phyloP scores from a whole-genome alignment of 2,329 filamentous ascomycete species.

The Trichoderma arundinaceum region DNA sequence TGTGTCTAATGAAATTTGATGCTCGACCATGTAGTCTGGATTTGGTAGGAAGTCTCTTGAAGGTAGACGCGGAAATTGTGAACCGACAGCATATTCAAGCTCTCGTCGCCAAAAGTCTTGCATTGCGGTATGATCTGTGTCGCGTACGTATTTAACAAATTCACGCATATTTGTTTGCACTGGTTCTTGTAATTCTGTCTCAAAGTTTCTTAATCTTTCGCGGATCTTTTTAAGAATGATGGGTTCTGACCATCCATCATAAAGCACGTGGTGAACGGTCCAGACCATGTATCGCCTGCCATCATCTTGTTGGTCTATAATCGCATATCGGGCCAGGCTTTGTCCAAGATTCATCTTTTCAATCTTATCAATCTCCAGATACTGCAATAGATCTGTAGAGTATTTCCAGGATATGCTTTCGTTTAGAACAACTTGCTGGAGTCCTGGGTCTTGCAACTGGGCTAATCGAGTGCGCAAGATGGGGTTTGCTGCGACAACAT shows the following conservation, averaged over 20 bases:
- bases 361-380: not conserved
- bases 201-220: slow-evolving; percentile 32
- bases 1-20: not conserved
- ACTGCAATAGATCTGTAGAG: not conserved
- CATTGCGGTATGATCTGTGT: slow-evolving; percentile 35
- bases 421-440: slow-evolving; percentile 33
- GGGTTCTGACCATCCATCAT: slow-evolving; percentile 46
- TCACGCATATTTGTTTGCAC: not conserved
- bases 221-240: slow-evolving; percentile 40
- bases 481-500: slow-evolving; percentile 37
- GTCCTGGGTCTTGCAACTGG: slow-evolving; percentile 32
- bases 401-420: slow-evolving; percentile 33
- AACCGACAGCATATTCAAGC: not conserved
- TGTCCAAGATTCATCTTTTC: not conserved
- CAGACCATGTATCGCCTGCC: slow-evolving; percentile 39
- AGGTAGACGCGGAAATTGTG: slow-evolving; percentile 10
- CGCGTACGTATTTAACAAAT: slow-evolving; percentile 30
- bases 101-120: slow-evolving; percentile 37
- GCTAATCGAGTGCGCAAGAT: slow-evolving; percentile 46
- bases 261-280: slow-evolving; percentile 49
- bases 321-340: not conserved
- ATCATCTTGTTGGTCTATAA: not conserved
- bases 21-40: not conserved
- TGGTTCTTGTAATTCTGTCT: not conserved
- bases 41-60: not conserved